These are phyloP conservation scores for Babesia sp. DNA, from an alignment of 169 alveolate genomes.

Conservation along the genomic window DNA sequence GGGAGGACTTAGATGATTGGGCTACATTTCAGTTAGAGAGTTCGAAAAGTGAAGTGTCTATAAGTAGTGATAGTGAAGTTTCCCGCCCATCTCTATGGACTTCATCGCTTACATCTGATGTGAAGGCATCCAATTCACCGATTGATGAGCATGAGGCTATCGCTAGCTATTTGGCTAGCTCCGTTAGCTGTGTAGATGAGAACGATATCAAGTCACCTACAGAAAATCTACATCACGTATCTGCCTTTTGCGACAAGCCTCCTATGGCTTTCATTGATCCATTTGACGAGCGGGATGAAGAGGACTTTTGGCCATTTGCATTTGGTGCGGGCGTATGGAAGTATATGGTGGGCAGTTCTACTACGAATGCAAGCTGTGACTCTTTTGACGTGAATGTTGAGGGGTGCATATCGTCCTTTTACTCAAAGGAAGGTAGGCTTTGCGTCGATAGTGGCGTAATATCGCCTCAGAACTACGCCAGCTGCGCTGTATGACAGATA, in stretches of 20 bases:
- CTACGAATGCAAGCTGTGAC: not conserved
- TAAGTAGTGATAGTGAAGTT: not conserved
- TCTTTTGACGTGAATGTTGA: slow-evolving; percentile 4
- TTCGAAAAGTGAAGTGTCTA: not conserved
- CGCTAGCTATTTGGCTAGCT: not conserved
- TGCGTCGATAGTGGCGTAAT: not conserved
- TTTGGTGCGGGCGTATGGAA: slow-evolving; percentile 22
- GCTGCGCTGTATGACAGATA: not conserved
- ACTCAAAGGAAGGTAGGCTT: slow-evolving; percentile 31
- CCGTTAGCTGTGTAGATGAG: not conserved
- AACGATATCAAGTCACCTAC: not conserved
- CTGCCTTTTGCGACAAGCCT: not conserved
- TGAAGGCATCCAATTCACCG: too few species aligned
- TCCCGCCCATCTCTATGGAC: not conserved
- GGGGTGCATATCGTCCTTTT: slow-evolving; percentile 18
- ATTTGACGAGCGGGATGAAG: slow-evolving; percentile 17
- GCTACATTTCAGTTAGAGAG: not conserved
- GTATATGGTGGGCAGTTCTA: not conserved
- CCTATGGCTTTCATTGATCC: slow-evolving; percentile 21
- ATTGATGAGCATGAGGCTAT: not conserved
- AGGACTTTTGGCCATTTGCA: slow-evolving; percentile 9
- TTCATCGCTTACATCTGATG: not conserved
- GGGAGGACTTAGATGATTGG: not conserved
- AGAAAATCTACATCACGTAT: slow-evolving; percentile 13
- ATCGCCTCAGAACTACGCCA: slow-evolving; percentile 21